Base-by-base conservation (phyloP, 2,329 filamentous ascomycete genomes). In the Colletotrichum nymphaeae region DNA sequence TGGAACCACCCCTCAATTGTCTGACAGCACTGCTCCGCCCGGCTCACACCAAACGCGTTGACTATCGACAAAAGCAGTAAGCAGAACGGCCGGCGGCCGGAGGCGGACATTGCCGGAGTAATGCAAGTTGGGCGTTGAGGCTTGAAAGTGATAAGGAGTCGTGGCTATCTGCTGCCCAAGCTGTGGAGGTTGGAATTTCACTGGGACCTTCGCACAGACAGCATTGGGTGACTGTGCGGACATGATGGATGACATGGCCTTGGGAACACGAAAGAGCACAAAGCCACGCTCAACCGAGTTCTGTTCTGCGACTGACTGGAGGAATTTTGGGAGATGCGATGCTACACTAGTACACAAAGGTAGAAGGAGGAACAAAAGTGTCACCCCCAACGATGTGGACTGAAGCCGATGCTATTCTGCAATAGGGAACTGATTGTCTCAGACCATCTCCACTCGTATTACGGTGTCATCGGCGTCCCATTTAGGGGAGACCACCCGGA, bases 341-440 rank as follows among this genome's bases (percentile, higher is more conserved):
- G 9, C 30, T 24, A 19, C 16, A 22, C 22, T 24, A 37, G 26
- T 26, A 26, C 26, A 26, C 26, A 26, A 26, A 28, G 26, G 26
- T 28, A 28, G 30, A 16, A 30, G 12, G 35, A 49, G 12, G 63
- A 57, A 22, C 22, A 30, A 24, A 49, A 16, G 22, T 26, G 49
- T 52, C 52, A 49, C 24, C 11, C 56, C 6, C 19, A 28, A 32
- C 3, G 26, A n/a, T 5, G 52, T 12, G 16, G 53, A 56, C 63
- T 46, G 22, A 32, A 30, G 63, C 63, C 30, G 26, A 7, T 22
- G 16, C 58, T 56, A 68, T 28, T 63, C 65, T 69, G 58, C 37
- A 72, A 42, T 69, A 46, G 67, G 69, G 35, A 71, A 69, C 58
- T 63, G 58, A 69, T 72, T 63, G 58, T 68, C 64, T 68, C 64